Evolutionary conservation across 805 yeast species (phyloP), one percentile per base, ranked within the genome.

Genomic region (Sungouiella thailandica): DNA sequence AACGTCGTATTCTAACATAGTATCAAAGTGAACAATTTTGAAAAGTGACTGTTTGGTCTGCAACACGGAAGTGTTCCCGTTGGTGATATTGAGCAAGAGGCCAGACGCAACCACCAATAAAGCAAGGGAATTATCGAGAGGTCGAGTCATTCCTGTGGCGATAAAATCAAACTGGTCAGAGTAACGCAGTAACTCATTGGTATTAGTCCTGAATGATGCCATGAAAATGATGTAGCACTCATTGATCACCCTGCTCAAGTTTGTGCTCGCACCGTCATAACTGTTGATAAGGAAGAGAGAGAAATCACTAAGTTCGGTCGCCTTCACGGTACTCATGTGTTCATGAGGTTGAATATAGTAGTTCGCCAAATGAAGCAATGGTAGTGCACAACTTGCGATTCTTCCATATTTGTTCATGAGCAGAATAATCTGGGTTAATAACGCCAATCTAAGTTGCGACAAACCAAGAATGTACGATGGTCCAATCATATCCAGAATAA

Each of bases 151-250:
- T 3, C 20, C 5, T 4, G 29, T 4, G 12, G 4, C 11, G n/a
- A 4, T 12, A 5, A 31, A 18, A 14, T 15, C 28, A 22, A 39
- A 47, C 13, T 43, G 16, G 19, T 50, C 52, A 29, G 47, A 44
- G 35, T 47, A 50, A 29, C 57, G 60, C 28, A 65, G 34, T 1
- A 70, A 44, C 16, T 56, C 62, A 4, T 49, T 38, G 16, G 59
- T 25, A 1, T 77, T 70, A 30, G 70, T 73, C 14, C 64, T 47
- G 33, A 58, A 62, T 4, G 57, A 47, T 2, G 74, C 78, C 40
- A 72, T 39, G 3, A 67, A 54, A 15, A 57, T 44, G 22, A 66
- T 56, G 39, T 72, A 74, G 18, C 57, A 43, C 40, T 68, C 69
- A 40, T 70, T 69, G 7, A 70, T 59, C 16, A 47, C 49, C 35